Evolutionary conservation across 306 rosid genomes (phyloP), one percentile per base, ranked within the genome.

Genomic region (Begonia peltatifolia): DNA sequence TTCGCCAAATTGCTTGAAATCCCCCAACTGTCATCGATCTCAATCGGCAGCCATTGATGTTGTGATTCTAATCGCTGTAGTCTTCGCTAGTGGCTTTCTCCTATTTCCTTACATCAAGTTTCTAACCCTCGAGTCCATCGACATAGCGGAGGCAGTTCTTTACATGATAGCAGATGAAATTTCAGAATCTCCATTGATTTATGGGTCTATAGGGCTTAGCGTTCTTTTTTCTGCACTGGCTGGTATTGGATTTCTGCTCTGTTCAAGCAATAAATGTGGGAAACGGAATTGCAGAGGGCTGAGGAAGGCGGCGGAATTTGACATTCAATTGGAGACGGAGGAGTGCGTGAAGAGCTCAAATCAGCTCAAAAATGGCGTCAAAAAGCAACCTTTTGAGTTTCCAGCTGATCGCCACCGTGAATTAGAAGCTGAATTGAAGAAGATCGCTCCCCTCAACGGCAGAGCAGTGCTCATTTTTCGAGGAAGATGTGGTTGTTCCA

Each of bases 401-500:
- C 94, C 87, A 9, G 80, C 87, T 11, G 96, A 92, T 68, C 94
- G 81, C 53, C 96, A 92, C 58, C 73, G 79, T 14, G 99, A 92
- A 48, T 71, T 92, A 50, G 99, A 92, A 67, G 82, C 86, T 12
- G 99, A 92, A 38, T 86, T 92, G n/a, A 87, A 77, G 87, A 92
- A 83, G 93, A 83, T 92, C 84, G 99, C 99, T 9, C 99, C 99
- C 1, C 63, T 63, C 49, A 86, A 92, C 69, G 99, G 96, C 42
- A 74, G 99, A 47, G 99, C 96, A 9, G 93, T 87, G 15, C 83
- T 92, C 35, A 48, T 92, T 15, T 74, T 92, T 59, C 67, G 88
- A 58, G 88, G 87, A 2, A 77, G 94, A 73, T 92, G 99, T 66
- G 99, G 99, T 9, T 92, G 99, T 76, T 83, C 94, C 60, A 87